phyloP scores from a whole-genome alignment of 2,329 filamentous ascomycete species.

The Knoxdaviesia capensis region DNA sequence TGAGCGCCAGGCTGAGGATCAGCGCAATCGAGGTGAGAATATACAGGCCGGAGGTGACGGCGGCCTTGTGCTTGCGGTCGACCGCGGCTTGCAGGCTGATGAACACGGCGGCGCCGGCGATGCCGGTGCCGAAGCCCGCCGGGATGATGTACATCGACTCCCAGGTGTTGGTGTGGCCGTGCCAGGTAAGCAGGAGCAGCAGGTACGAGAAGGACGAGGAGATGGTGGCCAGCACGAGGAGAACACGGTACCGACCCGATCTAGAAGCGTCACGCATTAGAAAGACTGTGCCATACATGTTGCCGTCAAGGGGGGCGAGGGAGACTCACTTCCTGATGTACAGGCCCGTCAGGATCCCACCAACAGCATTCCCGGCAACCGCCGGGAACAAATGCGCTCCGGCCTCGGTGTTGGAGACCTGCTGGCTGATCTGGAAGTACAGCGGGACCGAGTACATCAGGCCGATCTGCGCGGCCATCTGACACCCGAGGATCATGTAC shows the following conservation, averaged over 20 bases:
- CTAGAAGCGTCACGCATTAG: constrained; percentile 9
- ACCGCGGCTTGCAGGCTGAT: constrained; percentile 20
- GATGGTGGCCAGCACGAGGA: constrained; percentile 28
- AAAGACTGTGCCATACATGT: neutral
- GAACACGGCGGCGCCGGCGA: constrained; percentile 19
- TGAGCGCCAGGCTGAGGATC: constrained; percentile 17
- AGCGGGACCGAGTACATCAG: constrained; percentile 43
- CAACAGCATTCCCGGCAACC: constrained; percentile 44
- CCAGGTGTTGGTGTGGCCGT: constrained; percentile 31
- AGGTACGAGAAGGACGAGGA: constrained; percentile 28
- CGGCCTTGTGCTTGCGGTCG: constrained; percentile 15
- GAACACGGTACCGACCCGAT: constrained; percentile 37
- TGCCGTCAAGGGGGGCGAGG: neutral
- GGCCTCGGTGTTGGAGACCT: constrained; percentile 34
- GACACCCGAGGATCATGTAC: constrained; percentile 29
- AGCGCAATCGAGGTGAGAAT: constrained; percentile 16
- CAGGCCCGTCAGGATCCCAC: constrained; percentile 37
- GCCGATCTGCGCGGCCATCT: constrained; percentile 30
- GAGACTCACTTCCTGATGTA: constrained; percentile 25
- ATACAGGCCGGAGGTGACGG: constrained; percentile 20
- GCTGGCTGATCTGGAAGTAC: constrained; percentile 46
- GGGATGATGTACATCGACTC: constrained; percentile 41
- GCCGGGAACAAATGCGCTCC: constrained; percentile 44
- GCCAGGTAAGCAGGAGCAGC: constrained; percentile 35
- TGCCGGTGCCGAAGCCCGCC: constrained; percentile 18